Evolutionary conservation across 2,329 filamentous ascomycete species (phyloP), one percentile per base, ranked within the genome.

Genomic region (Orbilia javanica): DNA sequence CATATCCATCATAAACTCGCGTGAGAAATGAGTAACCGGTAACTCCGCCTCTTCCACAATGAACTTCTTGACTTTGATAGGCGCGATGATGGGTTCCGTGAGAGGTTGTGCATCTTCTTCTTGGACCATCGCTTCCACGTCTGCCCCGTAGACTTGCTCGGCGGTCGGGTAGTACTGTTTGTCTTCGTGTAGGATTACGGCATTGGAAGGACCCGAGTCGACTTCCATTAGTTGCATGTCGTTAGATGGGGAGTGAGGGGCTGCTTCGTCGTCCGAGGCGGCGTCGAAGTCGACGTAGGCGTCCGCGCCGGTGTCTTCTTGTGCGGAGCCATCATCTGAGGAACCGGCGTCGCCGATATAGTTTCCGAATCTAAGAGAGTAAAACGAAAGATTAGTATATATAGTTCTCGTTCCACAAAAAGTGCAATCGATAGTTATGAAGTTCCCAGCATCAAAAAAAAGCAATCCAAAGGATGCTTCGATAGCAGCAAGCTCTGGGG

Each of bases 161-260:
- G 96, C 96, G n/a, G 94, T 97, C 31, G 96, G 96, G 83, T 99
- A 99, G 85, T 99, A 99, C 84, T 98, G 96, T 85, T 99, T 99
- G 86, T 99, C 96, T 87, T 99, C 96, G 85, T 99, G 96, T 53
- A 99, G 89, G 73, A 99, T 89, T n/a, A 99, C 94, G 64, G 96
- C 95, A 84, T 98, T 99, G 4, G 94, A 97, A 2, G 95, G 93
- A 13, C 92, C 94, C 60, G 94, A 91, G 84, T 93, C 90, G 50
- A 98, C 86, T 82, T 98, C 93, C 95, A 99, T 98, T 82, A 96
- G 86, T 85, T 97, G 92, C 84, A 96, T 91, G 53, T 92, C 91
- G 42, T 90, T 88, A 20, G 55, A 60, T 5, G 55, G 55, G 18
- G 55, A 60, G 55, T 60, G 55, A 7, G 55, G 55, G 46, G 85